Base-by-base conservation (phyloP, 176 grass and related monocot species). In the Avena eriantha region DNA sequence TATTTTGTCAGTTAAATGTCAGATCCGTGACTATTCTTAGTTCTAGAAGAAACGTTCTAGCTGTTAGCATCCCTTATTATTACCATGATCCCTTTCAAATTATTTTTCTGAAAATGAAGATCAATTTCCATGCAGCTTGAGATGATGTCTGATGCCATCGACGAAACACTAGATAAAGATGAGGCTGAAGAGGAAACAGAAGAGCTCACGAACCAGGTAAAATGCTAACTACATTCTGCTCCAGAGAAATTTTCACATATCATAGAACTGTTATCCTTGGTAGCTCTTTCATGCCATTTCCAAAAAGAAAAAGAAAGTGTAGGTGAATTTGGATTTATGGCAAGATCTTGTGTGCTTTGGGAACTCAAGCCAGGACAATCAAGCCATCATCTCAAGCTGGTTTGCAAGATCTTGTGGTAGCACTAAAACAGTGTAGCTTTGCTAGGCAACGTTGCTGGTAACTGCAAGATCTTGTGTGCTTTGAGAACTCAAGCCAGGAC, bases 161-260 rank as follows among this genome's bases (percentile, higher is more conserved):
- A 98, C 61, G 96, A 98, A 94, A 94, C 96, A 57, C 90, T 98
- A 5, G 96, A 98, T 66, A 98, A 98, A 92, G 96, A 98, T 72
- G 94, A 98, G 79, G 96, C 96, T 3, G 96, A 98, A 76, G 96
- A 98, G 75, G 96, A 98, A 95, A 95, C 96, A 41, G 96, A 98
- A 90, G 96, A 98, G 65, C 93, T 98, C 85, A 98, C 96, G 15
- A 96, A 96, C 78, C 96, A 98, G 96, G 96, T 98, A 89, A 92
- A 68, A 43, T 82, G 55, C 57, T 15, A 56, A 45, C 6, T 35
- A 18, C 29, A 12, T 49, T 76, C 46, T 91, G 56, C 53, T 61
- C 68, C 6, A 6, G 8, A 83, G 22, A 17, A 74, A 18, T 46
- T 77, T 11, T 41, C 9, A 22, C 18, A 79, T 35, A 2, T 34